A percentile compares a stretch with the other conserved stretches of the same genome.
Conservation (phyloP, 129 eudicot species). For the Centaurea solstitialis region DNA sequence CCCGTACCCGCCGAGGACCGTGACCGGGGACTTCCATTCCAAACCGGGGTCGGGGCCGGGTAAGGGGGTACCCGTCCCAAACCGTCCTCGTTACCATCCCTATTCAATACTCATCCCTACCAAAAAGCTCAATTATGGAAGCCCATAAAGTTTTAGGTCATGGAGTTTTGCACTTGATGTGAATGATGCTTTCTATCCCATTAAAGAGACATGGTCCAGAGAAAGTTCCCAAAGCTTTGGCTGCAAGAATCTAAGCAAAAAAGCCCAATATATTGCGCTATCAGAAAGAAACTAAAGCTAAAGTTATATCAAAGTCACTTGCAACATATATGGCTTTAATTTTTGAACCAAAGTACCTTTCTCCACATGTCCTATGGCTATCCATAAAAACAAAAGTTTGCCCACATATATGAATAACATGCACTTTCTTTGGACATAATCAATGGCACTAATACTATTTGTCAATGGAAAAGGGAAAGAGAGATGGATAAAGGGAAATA, state of each 20-base stretch:
- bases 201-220: constrained; percentile 18
- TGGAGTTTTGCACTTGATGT: constrained; percentile 2
- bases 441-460: not conserved
- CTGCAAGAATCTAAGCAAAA: constrained; percentile 20
- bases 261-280: not conserved
- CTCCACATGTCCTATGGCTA: constrained; percentile 16
- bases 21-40: too few relatives aligned
- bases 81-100: too few relatives aligned
- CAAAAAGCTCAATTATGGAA: not conserved
- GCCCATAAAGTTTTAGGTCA: constrained; percentile 3
- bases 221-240: constrained; percentile 22
- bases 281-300: constrained; percentile 33
- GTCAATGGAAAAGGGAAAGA: not conserved
- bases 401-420: constrained; percentile 12
- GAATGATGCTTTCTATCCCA: constrained; percentile 27
- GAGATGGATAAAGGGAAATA: not conserved
- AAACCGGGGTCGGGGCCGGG: too few relatives aligned
- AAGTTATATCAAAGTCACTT: constrained; percentile 22
- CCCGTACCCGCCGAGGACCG: too few relatives aligned
- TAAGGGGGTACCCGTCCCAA: too few relatives aligned
- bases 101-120: too few relatives aligned
- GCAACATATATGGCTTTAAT: not conserved
- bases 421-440: not conserved
- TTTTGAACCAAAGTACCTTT: constrained; percentile 24
- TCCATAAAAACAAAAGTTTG: constrained; percentile 14